Conservation (phyloP, 352 stramenopile species). For the Hyaloperonospora brassicae region DNA sequence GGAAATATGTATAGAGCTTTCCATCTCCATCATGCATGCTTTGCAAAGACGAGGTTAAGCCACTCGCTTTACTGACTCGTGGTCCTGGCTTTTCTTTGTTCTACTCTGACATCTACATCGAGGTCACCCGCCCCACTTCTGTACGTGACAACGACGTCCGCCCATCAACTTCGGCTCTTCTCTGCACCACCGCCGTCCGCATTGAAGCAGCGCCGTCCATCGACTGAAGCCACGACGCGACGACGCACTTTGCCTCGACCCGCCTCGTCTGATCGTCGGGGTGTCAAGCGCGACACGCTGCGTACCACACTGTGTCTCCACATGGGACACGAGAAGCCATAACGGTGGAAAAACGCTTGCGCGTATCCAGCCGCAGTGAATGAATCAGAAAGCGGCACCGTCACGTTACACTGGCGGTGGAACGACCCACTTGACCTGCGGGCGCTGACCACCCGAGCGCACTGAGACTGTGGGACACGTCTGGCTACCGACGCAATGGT, state of each 20-base stretch:
- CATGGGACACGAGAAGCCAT: too few relatives aligned
- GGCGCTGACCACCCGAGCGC: neutral
- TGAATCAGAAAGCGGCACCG: slow-evolving; percentile 16
- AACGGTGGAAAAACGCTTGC: too few relatives aligned
- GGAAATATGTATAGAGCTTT: slow-evolving; percentile 31
- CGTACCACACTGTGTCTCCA: too few relatives aligned
- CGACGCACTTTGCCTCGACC: too few relatives aligned
- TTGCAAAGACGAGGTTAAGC: neutral
- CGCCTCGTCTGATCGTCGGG: too few relatives aligned
- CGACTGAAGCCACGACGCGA: neutral
- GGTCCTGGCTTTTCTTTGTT: neutral
- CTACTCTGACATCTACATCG: neutral
- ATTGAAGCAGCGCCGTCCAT: neutral
- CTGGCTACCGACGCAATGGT: neutral
- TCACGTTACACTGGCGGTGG: slow-evolving; percentile 5
- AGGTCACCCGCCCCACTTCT: too few relatives aligned
- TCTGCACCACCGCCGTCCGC: too few relatives aligned
- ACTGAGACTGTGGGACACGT: neutral
- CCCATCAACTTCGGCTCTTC: too few relatives aligned
- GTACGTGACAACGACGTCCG: too few relatives aligned
- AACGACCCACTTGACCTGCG: neutral
- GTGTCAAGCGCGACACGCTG: too few relatives aligned
- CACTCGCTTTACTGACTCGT: neutral
- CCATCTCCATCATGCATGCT: slow-evolving; percentile 3
- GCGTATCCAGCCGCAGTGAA: slow-evolving; percentile 12